Percentiles rank a stretch among this genome's conserved stretches.
Conservation (phyloP, 139 green algal species). For the Pseudopediastrum boryanum region DNA sequence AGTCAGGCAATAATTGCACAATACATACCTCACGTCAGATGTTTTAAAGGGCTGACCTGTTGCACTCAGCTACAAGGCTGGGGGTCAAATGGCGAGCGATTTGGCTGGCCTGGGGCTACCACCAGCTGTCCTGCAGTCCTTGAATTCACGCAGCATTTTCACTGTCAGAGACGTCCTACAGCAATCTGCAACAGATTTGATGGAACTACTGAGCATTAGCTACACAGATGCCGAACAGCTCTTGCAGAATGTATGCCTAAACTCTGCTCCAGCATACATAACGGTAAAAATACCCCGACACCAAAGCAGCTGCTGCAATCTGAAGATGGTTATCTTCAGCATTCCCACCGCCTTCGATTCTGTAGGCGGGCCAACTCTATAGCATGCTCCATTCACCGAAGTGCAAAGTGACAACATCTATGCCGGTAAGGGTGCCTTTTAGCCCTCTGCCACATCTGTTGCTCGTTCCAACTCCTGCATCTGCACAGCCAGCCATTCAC, state of each 20-base stretch:
- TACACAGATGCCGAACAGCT: not conserved
- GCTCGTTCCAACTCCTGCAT: no score
- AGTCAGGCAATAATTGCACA: no score
- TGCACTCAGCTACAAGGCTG: no score
- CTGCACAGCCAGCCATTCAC: no score
- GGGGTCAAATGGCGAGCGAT: no score
- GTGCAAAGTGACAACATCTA: slow-evolving; percentile 10
- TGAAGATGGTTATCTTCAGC: not conserved
- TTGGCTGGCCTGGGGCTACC: slow-evolving; percentile 39
- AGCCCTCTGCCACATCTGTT: no score
- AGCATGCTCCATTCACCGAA: slow-evolving; percentile 3
- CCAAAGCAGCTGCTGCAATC: not conserved
- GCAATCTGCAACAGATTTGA: slow-evolving; percentile 44
- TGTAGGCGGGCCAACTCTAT: slow-evolving; percentile 26
- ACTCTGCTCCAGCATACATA: slow-evolving; percentile 14
- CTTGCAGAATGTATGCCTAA: slow-evolving; percentile 5
- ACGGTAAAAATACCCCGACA: not conserved
- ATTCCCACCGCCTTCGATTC: not conserved
- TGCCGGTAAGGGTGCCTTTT: slow-evolving; percentile 13
- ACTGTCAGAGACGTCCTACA: slow-evolving; percentile 40
- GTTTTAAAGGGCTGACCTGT: no score
- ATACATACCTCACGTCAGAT: no score
- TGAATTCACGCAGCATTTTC: slow-evolving; percentile 36
- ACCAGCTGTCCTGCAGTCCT: slow-evolving; percentile 6
- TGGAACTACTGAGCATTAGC: slow-evolving; percentile 44